A percentile compares a stretch with the other conserved stretches of the same genome.
These are phyloP conservation scores for Rhizophagus sp. DNA, from an alignment of 192 early-diverging fungal genomes.

Conservation along the genomic window DNA sequence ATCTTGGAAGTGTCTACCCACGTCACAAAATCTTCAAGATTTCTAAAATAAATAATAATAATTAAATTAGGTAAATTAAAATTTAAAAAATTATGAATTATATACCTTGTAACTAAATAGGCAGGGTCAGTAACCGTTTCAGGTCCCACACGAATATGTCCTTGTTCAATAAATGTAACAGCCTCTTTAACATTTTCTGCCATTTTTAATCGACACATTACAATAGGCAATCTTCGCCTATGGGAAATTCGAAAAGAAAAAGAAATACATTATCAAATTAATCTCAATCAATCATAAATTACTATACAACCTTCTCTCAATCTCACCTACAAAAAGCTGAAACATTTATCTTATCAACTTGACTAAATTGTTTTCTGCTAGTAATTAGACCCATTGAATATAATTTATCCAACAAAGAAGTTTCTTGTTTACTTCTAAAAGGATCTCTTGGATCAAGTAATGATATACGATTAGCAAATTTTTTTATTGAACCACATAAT, in stretches of 20 bases:
- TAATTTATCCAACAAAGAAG: slow-evolving; percentile 80
- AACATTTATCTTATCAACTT: slow-evolving; percentile 81
- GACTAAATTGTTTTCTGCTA: slow-evolving; percentile 73
- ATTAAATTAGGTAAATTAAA: background rate
- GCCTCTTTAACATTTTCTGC: slow-evolving; percentile 91
- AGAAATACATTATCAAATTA: background rate
- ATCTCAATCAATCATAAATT: background rate
- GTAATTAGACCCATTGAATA: slow-evolving; percentile 85
- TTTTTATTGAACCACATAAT: slow-evolving; percentile 76
- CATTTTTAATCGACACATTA: slow-evolving; percentile 96
- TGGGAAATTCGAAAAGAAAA: background rate
- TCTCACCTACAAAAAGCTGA: slow-evolving; percentile 76
- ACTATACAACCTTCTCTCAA: background rate
- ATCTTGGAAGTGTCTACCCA: slow-evolving; percentile 99
- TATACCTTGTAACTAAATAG: slow-evolving; percentile 49
- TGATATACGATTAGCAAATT: slow-evolving; percentile 81
- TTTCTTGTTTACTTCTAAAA: slow-evolving; percentile 70
- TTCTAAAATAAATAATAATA: slow-evolving; percentile 60
- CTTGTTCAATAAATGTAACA: slow-evolving; percentile 89
- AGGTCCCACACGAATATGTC: slow-evolving; percentile 92
- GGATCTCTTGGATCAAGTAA: slow-evolving; percentile 86
- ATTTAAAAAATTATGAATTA: background rate
- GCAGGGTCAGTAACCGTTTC: slow-evolving; percentile 90
- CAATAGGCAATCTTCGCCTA: slow-evolving; percentile 81
- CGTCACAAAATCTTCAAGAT: slow-evolving; percentile 95